Base-by-base conservation (phyloP, 345 rosid species). In the Euphorbia pulcherrima region DNA sequence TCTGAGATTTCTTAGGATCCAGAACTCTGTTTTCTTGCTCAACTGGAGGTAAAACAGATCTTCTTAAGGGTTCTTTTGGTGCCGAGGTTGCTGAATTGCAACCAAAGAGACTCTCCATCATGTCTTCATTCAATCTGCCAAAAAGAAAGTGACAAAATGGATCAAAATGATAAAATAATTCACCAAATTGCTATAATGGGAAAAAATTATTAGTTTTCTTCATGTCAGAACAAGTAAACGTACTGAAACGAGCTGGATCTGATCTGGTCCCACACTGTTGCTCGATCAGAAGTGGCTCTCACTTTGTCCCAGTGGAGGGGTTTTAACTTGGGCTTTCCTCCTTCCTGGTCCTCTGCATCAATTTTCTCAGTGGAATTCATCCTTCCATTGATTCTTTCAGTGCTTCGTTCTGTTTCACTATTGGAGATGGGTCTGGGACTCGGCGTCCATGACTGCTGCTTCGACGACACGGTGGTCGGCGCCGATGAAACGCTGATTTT, bases 281-380 rank as follows among this genome's bases (percentile, higher is more conserved):
- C 99, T 77, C 97, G 80, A 70, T 89, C 96, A 12, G 99, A 93
- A 74, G 94, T 86, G 18, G 99, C 99, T 44, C 92, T 80, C 40
- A 94, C 99, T 84, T 94, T 94, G 85, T 94, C 99, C 98, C 99
- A 94, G 60, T 94, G 99, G 53, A 94, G 82, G 47, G 99, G 90
- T 79, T 90, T 94, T 74, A 94, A 70, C 80, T 84, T 90, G 62
- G 97, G 97, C 63, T 75, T 87, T 18, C 81, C 82, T 72, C 88
- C 90, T 47, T 87, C 97, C 10, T 76, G 82, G 27, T 88, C 92
- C n/a, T 86, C 95, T 37, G 76, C 85, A 67, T 84, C 84, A 27
- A 67, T 75, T 77, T 77, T 86, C 79, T 86, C 90, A 8, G 82
- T 73, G 40, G 88, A 80, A 68, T 72, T 40, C 12, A 52, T 73